These are phyloP conservation scores for Aspergillus ochraceoroseus DNA, from an alignment of 2,329 filamentous ascomycete species.

Conservation along the genomic window DNA sequence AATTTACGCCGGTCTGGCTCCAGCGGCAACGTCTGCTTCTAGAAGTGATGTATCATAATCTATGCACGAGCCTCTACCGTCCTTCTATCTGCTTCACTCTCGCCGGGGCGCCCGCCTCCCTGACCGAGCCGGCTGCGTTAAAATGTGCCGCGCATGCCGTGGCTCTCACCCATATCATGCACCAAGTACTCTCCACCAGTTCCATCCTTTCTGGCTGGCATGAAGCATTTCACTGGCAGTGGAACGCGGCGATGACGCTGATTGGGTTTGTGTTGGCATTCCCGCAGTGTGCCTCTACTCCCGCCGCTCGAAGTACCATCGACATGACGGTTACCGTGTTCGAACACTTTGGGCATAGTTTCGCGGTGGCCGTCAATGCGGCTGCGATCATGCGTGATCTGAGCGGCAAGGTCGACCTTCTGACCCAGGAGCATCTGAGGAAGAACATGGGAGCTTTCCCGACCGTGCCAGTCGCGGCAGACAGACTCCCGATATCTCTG, in stretches of 20 bases:
- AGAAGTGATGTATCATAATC: slow-evolving; percentile 42
- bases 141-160: slow-evolving; percentile 36
- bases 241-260: slow-evolving; percentile 41
- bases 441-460: too few species aligned
- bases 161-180: slow-evolving; percentile 37
- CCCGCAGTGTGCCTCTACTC: slow-evolving; percentile 29
- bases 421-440: too few species aligned
- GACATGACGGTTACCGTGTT: slow-evolving; percentile 36
- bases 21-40: slow-evolving; percentile 43
- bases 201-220: slow-evolving; percentile 38
- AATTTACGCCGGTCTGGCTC: slow-evolving; percentile 40
- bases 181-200: slow-evolving; percentile 33
- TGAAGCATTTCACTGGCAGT: slow-evolving; percentile 44
- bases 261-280: slow-evolving; percentile 42
- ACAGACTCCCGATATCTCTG: not conserved
- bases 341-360: slow-evolving; percentile 35
- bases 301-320: slow-evolving; percentile 33
- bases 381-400: slow-evolving; percentile 32
- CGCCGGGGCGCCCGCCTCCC: slow-evolving; percentile 12
- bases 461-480: not conserved
- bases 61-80: slow-evolving; percentile 38
- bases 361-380: slow-evolving; percentile 34
- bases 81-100: slow-evolving; percentile 39
- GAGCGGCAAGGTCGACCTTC: slow-evolving; percentile 29
- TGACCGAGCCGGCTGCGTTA: slow-evolving; percentile 27